phyloP scores from a whole-genome alignment of 2,329 filamentous ascomycete genomes.

The Bipolaris gigantea region DNA sequence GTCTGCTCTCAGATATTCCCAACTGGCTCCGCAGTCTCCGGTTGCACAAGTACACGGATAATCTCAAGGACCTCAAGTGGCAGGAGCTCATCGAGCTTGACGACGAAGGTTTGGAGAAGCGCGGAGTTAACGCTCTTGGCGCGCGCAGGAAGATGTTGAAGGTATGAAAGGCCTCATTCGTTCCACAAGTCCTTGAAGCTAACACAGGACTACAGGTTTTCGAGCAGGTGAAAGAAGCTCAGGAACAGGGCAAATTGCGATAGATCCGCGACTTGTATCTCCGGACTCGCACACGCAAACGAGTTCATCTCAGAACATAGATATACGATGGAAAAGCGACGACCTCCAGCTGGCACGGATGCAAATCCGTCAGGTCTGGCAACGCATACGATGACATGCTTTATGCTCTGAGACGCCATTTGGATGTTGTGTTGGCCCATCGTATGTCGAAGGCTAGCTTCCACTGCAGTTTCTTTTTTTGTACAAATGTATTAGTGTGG shows the following conservation, averaged over 20 bases:
- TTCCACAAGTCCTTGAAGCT: constrained; percentile 18
- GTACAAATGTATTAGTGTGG: constrained; percentile 7
- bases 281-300: neutral
- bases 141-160: constrained; percentile 98
- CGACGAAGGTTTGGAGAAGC: constrained; percentile 87
- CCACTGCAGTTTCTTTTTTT: constrained; percentile 1
- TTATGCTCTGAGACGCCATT: constrained; percentile 9
- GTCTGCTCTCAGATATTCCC: constrained; percentile 89
- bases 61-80: constrained; percentile 97
- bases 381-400: constrained; percentile 25
- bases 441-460: constrained; percentile 7
- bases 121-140: constrained; percentile 91
- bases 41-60: constrained; percentile 98
- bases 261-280: constrained; percentile 22
- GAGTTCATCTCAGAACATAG: constrained; percentile 16
- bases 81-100: constrained; percentile 88
- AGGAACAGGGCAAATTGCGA: constrained; percentile 48
- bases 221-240: constrained; percentile 80
- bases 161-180: constrained; percentile 52
- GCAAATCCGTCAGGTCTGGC: constrained; percentile 29
- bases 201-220: constrained; percentile 67
- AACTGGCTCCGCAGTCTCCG: constrained; percentile 93
- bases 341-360: constrained; percentile 29
- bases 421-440: constrained; percentile 14
- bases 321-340: constrained; percentile 28